These are phyloP conservation scores for Vicia sativa DNA, from an alignment of 306 rosid species.

Conservation along the genomic window DNA sequence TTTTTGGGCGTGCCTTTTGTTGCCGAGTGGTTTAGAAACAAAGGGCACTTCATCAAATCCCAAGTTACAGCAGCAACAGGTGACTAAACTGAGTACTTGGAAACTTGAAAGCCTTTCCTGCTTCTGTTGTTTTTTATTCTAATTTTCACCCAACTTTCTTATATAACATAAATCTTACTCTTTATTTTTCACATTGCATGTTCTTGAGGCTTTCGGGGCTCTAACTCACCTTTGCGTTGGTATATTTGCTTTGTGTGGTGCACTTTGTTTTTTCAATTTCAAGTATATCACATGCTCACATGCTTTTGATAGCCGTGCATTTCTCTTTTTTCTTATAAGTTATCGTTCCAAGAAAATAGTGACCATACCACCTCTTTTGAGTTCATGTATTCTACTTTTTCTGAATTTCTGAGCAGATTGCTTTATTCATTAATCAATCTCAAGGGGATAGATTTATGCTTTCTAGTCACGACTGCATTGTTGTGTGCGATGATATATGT, in stretches of 20 bases:
- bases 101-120: constrained; percentile 24
- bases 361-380: background rate
- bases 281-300: constrained; percentile 15
- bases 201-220: constrained; percentile 13
- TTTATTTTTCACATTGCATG: constrained; percentile 1
- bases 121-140: constrained; percentile 31
- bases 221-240: constrained; percentile 23
- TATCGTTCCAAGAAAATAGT: background rate
- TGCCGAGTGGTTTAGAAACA: constrained; percentile 99
- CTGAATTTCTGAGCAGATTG: constrained; percentile 5
- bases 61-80: constrained; percentile 99
- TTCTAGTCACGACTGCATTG: background rate
- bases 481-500: background rate
- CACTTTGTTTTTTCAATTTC: constrained; percentile 14
- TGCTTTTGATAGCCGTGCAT: constrained; percentile 4
- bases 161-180: constrained; percentile 15
- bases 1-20: constrained; percentile 93
- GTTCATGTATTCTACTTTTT: background rate
- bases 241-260: constrained; percentile 12
- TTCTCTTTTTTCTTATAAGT: background rate
- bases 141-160: constrained; percentile 16
- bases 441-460: constrained; percentile 15
- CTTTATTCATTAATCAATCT: constrained; percentile 19
- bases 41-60: constrained; percentile 96
- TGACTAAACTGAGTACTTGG: constrained; percentile 41